phyloP scores from a whole-genome alignment of 805 yeast species.

The Yueomyces sinensis region DNA sequence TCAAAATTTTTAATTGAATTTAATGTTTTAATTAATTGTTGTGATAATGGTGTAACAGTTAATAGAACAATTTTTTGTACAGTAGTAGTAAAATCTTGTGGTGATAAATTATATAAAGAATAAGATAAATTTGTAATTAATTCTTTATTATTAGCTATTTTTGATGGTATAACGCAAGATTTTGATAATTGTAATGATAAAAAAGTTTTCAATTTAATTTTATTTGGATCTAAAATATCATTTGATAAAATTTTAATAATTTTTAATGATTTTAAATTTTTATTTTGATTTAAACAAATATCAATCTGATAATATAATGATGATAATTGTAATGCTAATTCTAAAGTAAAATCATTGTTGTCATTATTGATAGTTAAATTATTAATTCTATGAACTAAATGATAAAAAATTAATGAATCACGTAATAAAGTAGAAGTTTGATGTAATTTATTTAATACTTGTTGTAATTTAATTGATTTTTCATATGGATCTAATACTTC shows the following conservation, averaged over 20 bases:
- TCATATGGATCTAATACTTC: conserved; percentile 20
- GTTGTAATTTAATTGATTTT: conserved; percentile 17
- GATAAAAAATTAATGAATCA: conserved; percentile 17
- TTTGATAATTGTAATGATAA: conserved; percentile 8
- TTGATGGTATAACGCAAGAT: conserved; percentile 5
- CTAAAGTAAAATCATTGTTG: conserved; percentile 3
- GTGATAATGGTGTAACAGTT: conserved; percentile 8
- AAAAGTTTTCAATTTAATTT: conserved; percentile 10
- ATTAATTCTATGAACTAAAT: conserved; percentile 14
- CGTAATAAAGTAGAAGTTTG: conserved; percentile 21
- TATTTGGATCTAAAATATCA: conserved; percentile 9
- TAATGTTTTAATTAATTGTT: conserved; percentile 15
- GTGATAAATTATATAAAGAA: conserved; percentile 13
- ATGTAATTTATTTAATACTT: conserved; percentile 20
- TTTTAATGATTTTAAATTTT: conserved; percentile 15
- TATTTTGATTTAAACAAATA: conserved; percentile 13
- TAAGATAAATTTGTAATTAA: conserved; percentile 4
- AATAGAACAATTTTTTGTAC: conserved; percentile 14
- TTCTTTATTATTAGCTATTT: background rate
- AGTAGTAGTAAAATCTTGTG: conserved; percentile 11
- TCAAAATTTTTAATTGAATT: conserved; percentile 19
- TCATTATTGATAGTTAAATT: conserved; percentile 1
- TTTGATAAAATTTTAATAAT: conserved; percentile 14
- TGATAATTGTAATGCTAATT: conserved; percentile 10
- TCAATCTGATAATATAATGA: conserved; percentile 17